Evolutionary conservation across 768 basidiomycete genomes (phyloP), one percentile per base, ranked within the genome.

Genomic region (Sarcodon sp.): DNA sequence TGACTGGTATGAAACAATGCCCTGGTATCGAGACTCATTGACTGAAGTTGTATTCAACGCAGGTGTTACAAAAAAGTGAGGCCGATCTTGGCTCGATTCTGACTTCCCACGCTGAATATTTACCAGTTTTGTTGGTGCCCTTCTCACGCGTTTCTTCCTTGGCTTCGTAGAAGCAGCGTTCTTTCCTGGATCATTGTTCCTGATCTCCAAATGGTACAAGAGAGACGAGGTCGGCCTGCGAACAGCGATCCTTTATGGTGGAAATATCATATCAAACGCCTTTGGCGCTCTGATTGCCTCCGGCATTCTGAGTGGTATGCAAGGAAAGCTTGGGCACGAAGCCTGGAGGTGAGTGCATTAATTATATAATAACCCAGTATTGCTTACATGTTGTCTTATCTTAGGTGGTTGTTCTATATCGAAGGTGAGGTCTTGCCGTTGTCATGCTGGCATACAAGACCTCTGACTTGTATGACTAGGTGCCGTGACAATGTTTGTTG

Each of bases 281-380:
- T 87, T 89, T 58, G 87, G 87, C 4, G 72, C 84, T 2, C 66
- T 90, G 10, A 75, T 90, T 45, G 85, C 87, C 9, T 83, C 84
- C 31, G 80, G 76, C 1, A 84, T 90, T 46, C 72, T 90, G n/a
- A 70, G 75, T 53, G 65, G 67, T 11, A 86, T 89, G 82, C 73
- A 87, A 37, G 82, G 80, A 6, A 69, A 69, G 47, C 65, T 77
- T 12, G 87, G 86, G 0, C 67, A 74, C 49, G 69, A 80, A 7
- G 83, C 82, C 0, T 91, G 87, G 87, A 68, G 39, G 27, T 41
- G 81, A 74, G 21, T 27, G 21, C 21, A 27, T 27, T 27, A 81
- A 59, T 61, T 70, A 43, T 45, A 43, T 35, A 50, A 56, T 16
- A 31, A 54, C 44, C 44, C 36, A 9, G 46, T 44, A 15, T n/a